Evolutionary conservation across 2,329 filamentous ascomycete species (phyloP).

Genomic region (Botryosphaeria dothidea): DNA sequence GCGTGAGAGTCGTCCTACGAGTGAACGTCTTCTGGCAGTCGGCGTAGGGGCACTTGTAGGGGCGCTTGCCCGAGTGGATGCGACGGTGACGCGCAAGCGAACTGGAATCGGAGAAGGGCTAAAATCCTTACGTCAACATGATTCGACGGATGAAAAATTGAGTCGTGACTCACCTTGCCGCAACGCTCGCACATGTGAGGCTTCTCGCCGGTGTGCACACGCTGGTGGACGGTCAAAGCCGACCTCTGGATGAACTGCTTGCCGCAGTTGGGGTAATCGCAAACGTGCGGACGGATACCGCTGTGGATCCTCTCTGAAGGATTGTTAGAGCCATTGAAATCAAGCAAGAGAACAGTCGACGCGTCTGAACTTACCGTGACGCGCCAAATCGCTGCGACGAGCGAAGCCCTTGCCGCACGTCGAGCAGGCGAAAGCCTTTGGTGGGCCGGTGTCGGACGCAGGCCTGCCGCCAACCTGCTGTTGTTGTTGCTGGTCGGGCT

Average conservation of each 20-base stretch:
- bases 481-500: constrained; percentile 32
- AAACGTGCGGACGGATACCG: constrained; percentile 86
- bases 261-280: constrained; percentile 83
- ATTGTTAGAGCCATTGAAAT: constrained; percentile 27
- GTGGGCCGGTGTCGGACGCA: constrained; percentile 51
- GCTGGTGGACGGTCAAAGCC: constrained; percentile 89
- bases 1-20: constrained; percentile 87
- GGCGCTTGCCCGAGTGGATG: constrained; percentile 92
- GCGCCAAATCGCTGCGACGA: constrained; percentile 85
- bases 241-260: constrained; percentile 98
- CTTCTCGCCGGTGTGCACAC: constrained; percentile 97
- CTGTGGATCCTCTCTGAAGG: constrained; percentile 87
- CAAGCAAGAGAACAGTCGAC: neutral
- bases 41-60: constrained; percentile 96
- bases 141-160: constrained; percentile 8
- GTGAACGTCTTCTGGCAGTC: constrained; percentile 99
- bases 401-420: constrained; percentile 93
- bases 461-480: constrained; percentile 42
- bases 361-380: constrained; percentile 72
- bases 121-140: constrained; percentile 21
- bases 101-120: constrained; percentile 96
- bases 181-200: constrained; percentile 97
- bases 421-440: constrained; percentile 84
- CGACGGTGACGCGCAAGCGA: constrained; percentile 90
- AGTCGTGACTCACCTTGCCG: constrained; percentile 72